phyloP scores from a whole-genome alignment of 148 eudicot genomes.

The Chenopodium suecicum region DNA sequence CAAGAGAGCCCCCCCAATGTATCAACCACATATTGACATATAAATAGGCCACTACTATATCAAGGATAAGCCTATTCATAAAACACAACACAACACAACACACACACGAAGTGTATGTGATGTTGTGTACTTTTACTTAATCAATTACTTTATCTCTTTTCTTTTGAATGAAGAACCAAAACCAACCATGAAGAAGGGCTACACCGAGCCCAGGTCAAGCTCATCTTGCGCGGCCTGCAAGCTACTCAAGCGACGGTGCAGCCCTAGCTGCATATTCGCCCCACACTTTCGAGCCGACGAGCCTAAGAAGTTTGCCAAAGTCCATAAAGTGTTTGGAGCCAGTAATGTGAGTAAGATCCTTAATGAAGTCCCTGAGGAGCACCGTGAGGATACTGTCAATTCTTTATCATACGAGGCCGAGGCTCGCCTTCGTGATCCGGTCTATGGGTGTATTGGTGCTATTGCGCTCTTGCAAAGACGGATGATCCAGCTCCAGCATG shows the following conservation, averaged over 20 bases:
- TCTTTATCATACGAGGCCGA: constrained; percentile 81
- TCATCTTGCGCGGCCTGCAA: constrained; percentile 94
- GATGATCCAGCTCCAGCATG: constrained; percentile 62
- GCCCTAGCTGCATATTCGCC: constrained; percentile 59
- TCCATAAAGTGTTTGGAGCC: constrained; percentile 91
- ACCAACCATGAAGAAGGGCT: constrained; percentile 34
- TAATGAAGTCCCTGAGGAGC: constrained; percentile 57
- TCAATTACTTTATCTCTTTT: not conserved
- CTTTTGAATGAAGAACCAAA: not conserved
- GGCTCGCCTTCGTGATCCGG: constrained; percentile 73
- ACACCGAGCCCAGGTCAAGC: constrained; percentile 56
- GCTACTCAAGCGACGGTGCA: constrained; percentile 69
- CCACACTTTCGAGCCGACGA: constrained; percentile 80
- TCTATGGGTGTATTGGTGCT: constrained; percentile 82
- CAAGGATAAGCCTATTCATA: not conserved
- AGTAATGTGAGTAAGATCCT: constrained; percentile 81
- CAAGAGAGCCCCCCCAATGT: not conserved
- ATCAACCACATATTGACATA: not conserved
- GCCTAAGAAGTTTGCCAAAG: constrained; percentile 69
- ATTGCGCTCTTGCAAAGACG: constrained; percentile 56
- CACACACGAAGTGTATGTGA: not conserved
- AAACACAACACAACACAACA: not conserved
- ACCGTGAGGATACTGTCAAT: constrained; percentile 67
- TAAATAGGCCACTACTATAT: constrained; percentile 4
- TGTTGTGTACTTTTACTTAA: not conserved